Evolutionary conservation across 495 filamentous ascomycete genomes (phyloP), one percentile per base, ranked within the genome.

Genomic region (Aspergillus diversus): DNA sequence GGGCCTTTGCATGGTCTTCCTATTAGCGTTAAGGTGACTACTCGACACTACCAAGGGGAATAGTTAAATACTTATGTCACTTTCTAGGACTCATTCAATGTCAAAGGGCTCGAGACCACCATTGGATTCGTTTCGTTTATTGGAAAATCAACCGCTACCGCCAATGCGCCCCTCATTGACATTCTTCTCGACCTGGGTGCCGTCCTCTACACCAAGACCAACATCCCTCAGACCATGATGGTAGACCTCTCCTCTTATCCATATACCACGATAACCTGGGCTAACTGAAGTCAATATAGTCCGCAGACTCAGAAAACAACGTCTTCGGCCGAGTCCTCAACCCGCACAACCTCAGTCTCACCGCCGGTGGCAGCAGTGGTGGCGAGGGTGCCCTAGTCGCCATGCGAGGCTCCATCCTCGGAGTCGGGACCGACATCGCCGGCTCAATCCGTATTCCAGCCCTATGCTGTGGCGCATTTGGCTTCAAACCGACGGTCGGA

Each of bases 351-450:
- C 74, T 68, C 0, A 71, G 63, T 0, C 66, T 88, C 5, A 86
- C 80, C 0, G 54, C 79, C 8, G 88, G 88, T 5, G 88, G 87
- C 1, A 82, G 77, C 33, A 84, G 81, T 5, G 87, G 88, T 7
- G 89, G 89, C 33, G 88, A 91, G 70, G 86, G 81, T 2, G 86
- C 87, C 0, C 71, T 90, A 11, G 53, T 88, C 5, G 84, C 80
- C 1, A 65, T 87, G n/a, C 73, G 83, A 6, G 87, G 88, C 6
- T 83, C 79, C 5, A 72, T 81, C 50, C 71, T 90, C 0, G 89
- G 89, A 1, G 81, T 90, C 21, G 88, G 87, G 0, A 87, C 84
- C 0, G 89, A 92, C 62, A 85, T 90, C 66, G 88, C 72, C 27
- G 87, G 86, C 1, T 87, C 83, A 0, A 87, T 90, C 57, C 77